phyloP scores from a whole-genome alignment of 192 early-diverging fungal genomes.

The Rhizophagus prolifer region DNA sequence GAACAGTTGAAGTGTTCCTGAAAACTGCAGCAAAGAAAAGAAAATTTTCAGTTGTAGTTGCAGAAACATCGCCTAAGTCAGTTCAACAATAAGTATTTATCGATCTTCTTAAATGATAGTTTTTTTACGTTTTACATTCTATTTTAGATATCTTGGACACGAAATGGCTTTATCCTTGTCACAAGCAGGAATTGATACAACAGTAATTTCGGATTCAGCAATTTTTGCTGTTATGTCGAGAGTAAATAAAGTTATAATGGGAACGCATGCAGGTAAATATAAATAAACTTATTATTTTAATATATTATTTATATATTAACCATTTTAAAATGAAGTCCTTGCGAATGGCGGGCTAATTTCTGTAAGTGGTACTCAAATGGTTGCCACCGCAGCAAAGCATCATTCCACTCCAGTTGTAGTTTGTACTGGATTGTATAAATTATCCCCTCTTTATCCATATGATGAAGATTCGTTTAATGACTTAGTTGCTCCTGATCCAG shows the following conservation, averaged over 20 bases:
- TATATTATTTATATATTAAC: too few species aligned
- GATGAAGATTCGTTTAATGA: slow-evolving; percentile 85
- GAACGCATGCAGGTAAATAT: slow-evolving; percentile 74
- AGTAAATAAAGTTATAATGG: slow-evolving; percentile 95
- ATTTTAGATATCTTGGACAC: slow-evolving; percentile 75
- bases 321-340: slow-evolving; percentile 53
- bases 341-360: slow-evolving; percentile 93
- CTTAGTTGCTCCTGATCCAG: slow-evolving; percentile 72
- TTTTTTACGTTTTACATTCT: neutral
- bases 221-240: slow-evolving; percentile 97
- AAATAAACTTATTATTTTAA: neutral
- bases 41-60: slow-evolving; percentile 94
- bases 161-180: slow-evolving; percentile 76
- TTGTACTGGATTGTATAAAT: slow-evolving; percentile 84
- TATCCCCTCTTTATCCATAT: slow-evolving; percentile 86
- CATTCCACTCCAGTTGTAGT: slow-evolving; percentile 93
- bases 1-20: slow-evolving; percentile 82
- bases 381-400: slow-evolving; percentile 89
- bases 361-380: slow-evolving; percentile 72
- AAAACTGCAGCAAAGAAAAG: slow-evolving; percentile 79
- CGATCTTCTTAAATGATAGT: neutral
- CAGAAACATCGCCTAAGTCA: slow-evolving; percentile 87
- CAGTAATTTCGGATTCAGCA: slow-evolving; percentile 88
- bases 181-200: slow-evolving; percentile 82
- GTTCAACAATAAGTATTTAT: slow-evolving; percentile 23